Conservation (phyloP, 2,329 filamentous ascomycete species). For the Penicillium sp. region DNA sequence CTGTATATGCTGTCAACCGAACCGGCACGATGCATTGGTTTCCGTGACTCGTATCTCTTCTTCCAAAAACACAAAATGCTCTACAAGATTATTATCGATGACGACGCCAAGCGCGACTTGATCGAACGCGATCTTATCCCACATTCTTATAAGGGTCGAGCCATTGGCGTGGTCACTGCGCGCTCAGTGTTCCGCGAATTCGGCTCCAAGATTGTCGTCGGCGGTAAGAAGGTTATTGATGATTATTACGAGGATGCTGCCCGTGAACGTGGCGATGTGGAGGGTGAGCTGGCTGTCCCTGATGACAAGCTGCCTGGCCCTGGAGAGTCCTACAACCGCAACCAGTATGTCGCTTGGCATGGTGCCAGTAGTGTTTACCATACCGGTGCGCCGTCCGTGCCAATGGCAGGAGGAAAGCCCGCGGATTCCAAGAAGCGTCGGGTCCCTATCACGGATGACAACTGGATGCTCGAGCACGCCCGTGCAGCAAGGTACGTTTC, state of each 20-base stretch:
- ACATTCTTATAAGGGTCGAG: conserved; percentile 96
- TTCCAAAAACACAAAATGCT: conserved; percentile 97
- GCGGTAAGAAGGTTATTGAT: conserved; percentile 79
- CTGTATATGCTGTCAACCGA: conserved; percentile 99
- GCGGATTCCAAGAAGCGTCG: conserved; percentile 78
- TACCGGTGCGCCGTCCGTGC: conserved; percentile 74
- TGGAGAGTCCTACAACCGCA: conserved; percentile 95
- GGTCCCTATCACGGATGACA: conserved; percentile 85
- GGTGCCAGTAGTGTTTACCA: conserved; percentile 96
- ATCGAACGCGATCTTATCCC: conserved; percentile 95
- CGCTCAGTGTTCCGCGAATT: conserved; percentile 97
- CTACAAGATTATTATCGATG: conserved; percentile 96
- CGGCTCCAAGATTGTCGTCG: conserved; percentile 89
- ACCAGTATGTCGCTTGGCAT: conserved; percentile 98
- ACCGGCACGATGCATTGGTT: conserved; percentile 92
- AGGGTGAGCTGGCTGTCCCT: conserved; percentile 89
- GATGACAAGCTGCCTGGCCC: conserved; percentile 73
- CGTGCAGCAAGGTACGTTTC: conserved; percentile 77
- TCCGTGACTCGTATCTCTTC: conserved; percentile 97
- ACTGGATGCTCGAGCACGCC: conserved; percentile 96
- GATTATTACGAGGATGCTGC: conserved; percentile 83
- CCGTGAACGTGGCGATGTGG: conserved; percentile 73
- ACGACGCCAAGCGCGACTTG: conserved; percentile 95
- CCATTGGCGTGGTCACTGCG: conserved; percentile 94
- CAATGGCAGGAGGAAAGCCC: conserved; percentile 70